Base-by-base conservation (phyloP, 306 rosid species). In the Cicer bijugum region DNA sequence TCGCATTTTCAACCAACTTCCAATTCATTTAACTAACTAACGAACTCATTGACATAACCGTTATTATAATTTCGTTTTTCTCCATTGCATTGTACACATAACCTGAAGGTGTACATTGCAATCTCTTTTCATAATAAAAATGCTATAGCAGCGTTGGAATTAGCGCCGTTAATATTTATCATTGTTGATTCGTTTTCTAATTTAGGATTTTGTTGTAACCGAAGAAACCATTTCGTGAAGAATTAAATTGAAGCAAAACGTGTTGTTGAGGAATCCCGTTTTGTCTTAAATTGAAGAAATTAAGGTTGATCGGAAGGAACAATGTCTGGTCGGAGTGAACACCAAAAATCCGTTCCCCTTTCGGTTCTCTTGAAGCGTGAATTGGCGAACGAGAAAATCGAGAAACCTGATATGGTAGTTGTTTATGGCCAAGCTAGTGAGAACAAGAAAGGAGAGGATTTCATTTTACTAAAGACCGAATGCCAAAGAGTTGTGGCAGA, bases 381-480 rank as follows among this genome's bases (percentile, higher is more conserved):
- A 83, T 84, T 85, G 89, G 86, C 81, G 16, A 85, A 70, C 51
- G 96, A 92, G 88, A 92, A 81, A 92, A 78, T 83, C 44, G 96
- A 92, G 88, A 85, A 86, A 19, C 86, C 98, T 2, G 94, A 92
- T 70, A 76, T 88, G 73, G 52, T 86, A 1, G 79, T 88, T 74
- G 44, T 84, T 5, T 82, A 88, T 39, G 94, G 94, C 20, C 91
- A 88, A 75, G 96, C 91, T 38, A 77, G 78, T 74, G 92, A 92
- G 88, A 88, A 89, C 79, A 92, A 92, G 85, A 92, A 92, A 78
- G 96, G 98, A 78, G 98, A 92, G 81, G 98, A 92, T 86, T 87
- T 81, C 55, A 88, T 91, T 6, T 77, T 92, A 38, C 2, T 92
- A 1, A 92, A 92, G 89, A 85, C 87, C 15, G 96, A 92, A 83